These are phyloP conservation scores for Magnusiomyces suaveolens DNA, from an alignment of 1,139 yeast species.

Conservation along the genomic window DNA sequence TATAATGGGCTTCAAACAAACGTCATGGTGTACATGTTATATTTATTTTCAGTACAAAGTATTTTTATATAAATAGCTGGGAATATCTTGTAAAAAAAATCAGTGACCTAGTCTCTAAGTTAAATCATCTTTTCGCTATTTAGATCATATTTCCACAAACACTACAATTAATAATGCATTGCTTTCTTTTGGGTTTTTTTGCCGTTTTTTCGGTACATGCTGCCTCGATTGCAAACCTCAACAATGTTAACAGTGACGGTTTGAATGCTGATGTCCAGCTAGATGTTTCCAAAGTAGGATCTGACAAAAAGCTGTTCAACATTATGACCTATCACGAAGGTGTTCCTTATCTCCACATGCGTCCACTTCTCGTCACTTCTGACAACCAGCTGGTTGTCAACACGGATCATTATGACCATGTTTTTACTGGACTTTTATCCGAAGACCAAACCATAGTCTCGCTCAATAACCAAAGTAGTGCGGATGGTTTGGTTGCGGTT, in stretches of 20 bases:
- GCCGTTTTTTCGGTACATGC: not conserved
- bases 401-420: not conserved
- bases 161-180: not conserved
- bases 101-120: no score
- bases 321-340: constrained; percentile 7
- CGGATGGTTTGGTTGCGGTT: not conserved
- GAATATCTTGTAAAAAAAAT: no score
- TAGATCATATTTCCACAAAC: not conserved
- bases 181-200: not conserved
- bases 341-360: constrained; percentile 10
- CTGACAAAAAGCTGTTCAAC: not conserved
- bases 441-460: not conserved
- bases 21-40: no score
- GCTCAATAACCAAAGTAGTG: not conserved
- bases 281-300: not conserved
- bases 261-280: not conserved
- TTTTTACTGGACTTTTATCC: not conserved
- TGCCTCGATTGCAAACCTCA: not conserved
- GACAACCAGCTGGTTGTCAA: not conserved
- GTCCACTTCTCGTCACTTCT: not conserved
- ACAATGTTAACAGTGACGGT: no score
- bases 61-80: no score
- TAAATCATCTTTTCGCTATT: no score
- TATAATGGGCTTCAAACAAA: no score
- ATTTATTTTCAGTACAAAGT: no score